phyloP scores from a whole-genome alignment of 441 rosid species.

The Breynia disticha region DNA sequence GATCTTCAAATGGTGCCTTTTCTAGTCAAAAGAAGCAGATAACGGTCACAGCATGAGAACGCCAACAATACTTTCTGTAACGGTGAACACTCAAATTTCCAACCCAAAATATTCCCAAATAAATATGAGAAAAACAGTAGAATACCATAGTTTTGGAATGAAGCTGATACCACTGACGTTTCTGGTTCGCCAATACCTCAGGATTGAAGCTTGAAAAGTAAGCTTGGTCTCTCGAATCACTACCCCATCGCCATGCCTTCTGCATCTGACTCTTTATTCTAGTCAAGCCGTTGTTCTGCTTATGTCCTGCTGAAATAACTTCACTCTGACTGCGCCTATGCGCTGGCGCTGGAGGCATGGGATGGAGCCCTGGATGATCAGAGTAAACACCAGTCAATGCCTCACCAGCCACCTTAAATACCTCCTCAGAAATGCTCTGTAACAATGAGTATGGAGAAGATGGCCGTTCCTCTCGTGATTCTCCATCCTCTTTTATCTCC shows the following conservation, averaged over 20 bases:
- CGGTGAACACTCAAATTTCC: neutral
- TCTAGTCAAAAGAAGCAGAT: neutral
- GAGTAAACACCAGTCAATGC: conserved; percentile 31
- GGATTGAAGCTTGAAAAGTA: conserved; percentile 61
- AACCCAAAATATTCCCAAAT: conserved; percentile 3
- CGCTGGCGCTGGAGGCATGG: conserved; percentile 16
- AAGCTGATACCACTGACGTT: conserved; percentile 96
- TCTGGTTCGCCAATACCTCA: conserved; percentile 90
- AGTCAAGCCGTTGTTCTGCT: conserved; percentile 52
- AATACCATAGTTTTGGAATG: conserved; percentile 74
- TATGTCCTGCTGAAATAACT: conserved; percentile 25
- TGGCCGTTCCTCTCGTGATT: conserved; percentile 32
- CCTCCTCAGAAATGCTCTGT: conserved; percentile 35
- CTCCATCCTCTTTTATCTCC: conserved; percentile 45
- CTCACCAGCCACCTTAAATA: conserved; percentile 47
- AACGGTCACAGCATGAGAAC: neutral
- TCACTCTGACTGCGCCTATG: conserved; percentile 83
- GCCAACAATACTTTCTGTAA: neutral
- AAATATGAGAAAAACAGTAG: conserved; percentile 1
- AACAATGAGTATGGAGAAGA: conserved; percentile 27
- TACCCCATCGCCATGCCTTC: conserved; percentile 81
- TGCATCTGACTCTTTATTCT: conserved; percentile 63
- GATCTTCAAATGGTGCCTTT: neutral
- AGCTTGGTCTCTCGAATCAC: conserved; percentile 37
- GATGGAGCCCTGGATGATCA: conserved; percentile 28